A percentile compares a stretch with the other conserved stretches of the same genome.
Conservation (phyloP, 129 eudicot species). For the Flaveria linearis region DNA sequence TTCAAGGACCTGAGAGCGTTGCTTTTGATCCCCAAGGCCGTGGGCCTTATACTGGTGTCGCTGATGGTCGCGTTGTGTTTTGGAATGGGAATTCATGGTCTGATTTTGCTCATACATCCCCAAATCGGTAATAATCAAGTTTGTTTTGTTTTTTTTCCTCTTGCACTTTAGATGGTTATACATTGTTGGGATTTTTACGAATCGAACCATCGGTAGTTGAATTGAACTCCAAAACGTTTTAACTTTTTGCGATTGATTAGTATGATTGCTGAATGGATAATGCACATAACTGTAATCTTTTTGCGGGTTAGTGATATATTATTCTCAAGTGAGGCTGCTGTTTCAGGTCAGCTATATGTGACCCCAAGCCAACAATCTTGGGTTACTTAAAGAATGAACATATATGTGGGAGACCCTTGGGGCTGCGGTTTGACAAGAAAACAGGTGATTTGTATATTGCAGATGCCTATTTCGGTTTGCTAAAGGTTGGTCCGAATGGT, state of each 20-base stretch:
- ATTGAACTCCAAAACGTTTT: too few relatives aligned
- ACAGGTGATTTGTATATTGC: slow-evolving; percentile 93
- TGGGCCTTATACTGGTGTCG: slow-evolving; percentile 82
- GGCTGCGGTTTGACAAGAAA: slow-evolving; percentile 77
- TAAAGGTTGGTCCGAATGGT: slow-evolving; percentile 96
- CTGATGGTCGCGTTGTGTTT: slow-evolving; percentile 81
- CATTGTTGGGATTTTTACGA: too few relatives aligned
- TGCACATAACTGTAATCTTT: too few relatives aligned
- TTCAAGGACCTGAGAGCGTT: slow-evolving; percentile 91
- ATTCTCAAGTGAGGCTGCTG: slow-evolving; percentile 12
- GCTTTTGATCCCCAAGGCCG: slow-evolving; percentile 77
- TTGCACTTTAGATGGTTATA: neutral
- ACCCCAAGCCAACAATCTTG: slow-evolving; percentile 70
- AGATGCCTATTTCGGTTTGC: slow-evolving; percentile 88
- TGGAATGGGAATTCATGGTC: slow-evolving; percentile 77
- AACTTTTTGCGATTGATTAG: too few relatives aligned
- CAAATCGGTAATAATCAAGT: slow-evolving; percentile 58
- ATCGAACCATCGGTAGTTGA: too few relatives aligned
- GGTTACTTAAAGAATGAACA: too few relatives aligned
- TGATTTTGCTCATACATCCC: slow-evolving; percentile 79
- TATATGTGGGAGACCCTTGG: slow-evolving; percentile 93
- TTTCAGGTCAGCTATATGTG: slow-evolving; percentile 77
- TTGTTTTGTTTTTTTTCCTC: neutral
- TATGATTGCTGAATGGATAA: neutral
- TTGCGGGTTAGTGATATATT: neutral